Base-by-base conservation (phyloP, 78 protist genomes). In the Emiliania huxleyi region DNA sequence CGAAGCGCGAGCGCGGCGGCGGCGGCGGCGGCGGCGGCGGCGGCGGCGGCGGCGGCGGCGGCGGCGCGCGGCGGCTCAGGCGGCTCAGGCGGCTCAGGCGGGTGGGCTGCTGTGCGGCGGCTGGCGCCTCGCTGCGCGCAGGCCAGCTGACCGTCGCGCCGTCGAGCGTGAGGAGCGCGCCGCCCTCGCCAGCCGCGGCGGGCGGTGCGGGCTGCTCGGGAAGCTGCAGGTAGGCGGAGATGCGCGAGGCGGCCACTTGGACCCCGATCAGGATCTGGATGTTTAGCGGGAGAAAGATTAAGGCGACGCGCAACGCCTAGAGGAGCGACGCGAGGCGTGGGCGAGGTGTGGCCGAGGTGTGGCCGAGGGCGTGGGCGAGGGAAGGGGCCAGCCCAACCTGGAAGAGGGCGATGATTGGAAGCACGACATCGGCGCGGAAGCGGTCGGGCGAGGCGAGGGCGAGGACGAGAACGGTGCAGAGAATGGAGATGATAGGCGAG, bases 281-380 rank as follows among this genome's bases (percentile, higher is more conserved):
- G 37, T 1, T 1, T 0, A 8, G 15, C 35, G 92, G 92, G 84
- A 90, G 42, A n/a, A 90, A 1, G 84, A 90, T 37, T 35, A 90
- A 90, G 12, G 92, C 37, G 42, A 43, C 38, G 25, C 92, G 56
- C 33, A 90, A 43, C 43, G 92, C 4, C 55, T n/a, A n/a, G n/a
- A n/a, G n/a, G n/a, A n/a, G n/a, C n/a, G n/a, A n/a, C n/a, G n/a
- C n/a, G n/a, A n/a, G n/a, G n/a, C n/a, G n/a, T n/a, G n/a, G n/a
- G n/a, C n/a, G n/a, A n/a, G n/a, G n/a, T n/a, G n/a, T n/a, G n/a
- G n/a, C n/a, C n/a, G n/a, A n/a, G n/a, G n/a, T n/a, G n/a, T n/a
- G n/a, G n/a, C n/a, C n/a, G n/a, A n/a, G n/a, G n/a, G n/a, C n/a
- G n/a, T n/a, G n/a, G n/a, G n/a, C n/a, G n/a, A n/a, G n/a, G n/a